These are phyloP conservation scores for Cercospora sesami DNA, from an alignment of 2,329 filamentous ascomycete species.

Conservation along the genomic window DNA sequence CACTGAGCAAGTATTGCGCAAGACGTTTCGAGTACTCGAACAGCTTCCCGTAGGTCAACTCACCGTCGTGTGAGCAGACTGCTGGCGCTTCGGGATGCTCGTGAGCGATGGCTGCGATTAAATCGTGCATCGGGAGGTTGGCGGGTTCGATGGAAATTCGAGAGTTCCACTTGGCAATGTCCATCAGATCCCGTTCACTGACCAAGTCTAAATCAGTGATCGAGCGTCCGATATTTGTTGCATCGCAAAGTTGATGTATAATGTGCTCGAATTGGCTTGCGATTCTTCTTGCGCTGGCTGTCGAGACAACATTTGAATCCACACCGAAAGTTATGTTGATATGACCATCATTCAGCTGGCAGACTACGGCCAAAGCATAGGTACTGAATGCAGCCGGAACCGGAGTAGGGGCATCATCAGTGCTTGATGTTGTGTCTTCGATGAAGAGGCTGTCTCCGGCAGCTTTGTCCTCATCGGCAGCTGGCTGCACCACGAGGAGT, in stretches of 20 bases:
- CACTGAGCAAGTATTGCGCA: not conserved
- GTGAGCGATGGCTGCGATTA: conserved; percentile 1
- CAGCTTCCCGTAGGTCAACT: conserved; percentile 32
- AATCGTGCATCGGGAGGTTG: conserved; percentile 4
- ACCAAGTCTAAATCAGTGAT: not conserved
- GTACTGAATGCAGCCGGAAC: not conserved
- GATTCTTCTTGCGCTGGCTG: not conserved
- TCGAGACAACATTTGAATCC: not conserved
- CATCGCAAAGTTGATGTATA: not conserved
- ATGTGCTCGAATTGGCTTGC: not conserved
- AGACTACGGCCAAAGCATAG: not conserved
- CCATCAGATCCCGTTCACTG: not conserved
- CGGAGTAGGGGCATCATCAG: not conserved
- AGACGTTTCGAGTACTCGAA: conserved; percentile 23
- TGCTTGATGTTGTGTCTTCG: not conserved
- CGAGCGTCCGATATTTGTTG: not conserved
- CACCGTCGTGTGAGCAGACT: conserved; percentile 33
- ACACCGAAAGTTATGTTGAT: not conserved
- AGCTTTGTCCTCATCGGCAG: not conserved
- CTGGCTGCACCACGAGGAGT: conserved; percentile 50
- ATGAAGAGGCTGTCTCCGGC: not conserved
- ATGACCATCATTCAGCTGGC: not conserved
- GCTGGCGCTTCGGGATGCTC: conserved; percentile 1
- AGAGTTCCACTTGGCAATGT: conserved; percentile 2
- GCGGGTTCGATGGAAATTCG: not conserved